Evolutionary conservation across 495 filamentous ascomycete genomes (phyloP), one percentile per base, ranked within the genome.

Genomic region (Aspergillus steynii): DNA sequence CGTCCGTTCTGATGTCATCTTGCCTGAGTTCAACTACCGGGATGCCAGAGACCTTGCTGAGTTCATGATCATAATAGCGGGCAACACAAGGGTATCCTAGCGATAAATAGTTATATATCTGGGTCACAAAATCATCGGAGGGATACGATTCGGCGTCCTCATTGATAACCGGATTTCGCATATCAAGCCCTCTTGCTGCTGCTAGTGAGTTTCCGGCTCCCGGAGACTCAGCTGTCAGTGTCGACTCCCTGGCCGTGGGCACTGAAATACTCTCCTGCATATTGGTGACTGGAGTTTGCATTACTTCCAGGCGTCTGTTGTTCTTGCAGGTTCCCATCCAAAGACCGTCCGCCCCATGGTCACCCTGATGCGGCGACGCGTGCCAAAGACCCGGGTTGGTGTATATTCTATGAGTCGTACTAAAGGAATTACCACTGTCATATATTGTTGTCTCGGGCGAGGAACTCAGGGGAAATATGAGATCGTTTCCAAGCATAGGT

Each of bases 91-190:
- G 91, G 71, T 96, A 97, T 3, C 93, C 93, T 26, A 97, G 83
- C 1, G 91, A 96, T 14, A 97, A 81, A 74, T 97, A 97, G 70
- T 97, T 96, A 79, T 93, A 97, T 20, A 97, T 91, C 72, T 97
- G 48, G 48, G 48, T 50, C 48, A 50, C 20, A 50, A 29, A 50
- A 8, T 50, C 48, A 50, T 29, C 48, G 1, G 48, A 42, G 37
- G 12, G 37, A 10, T 42, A 42, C 3, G 37, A 12, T 15, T 42
- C 37, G 4, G 1, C 37, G 7, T 42, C 37, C 37, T 42, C 10
- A 42, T 42, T 14, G 9, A 42, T 42, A 10, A 14, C 37, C 7
- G 37, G 12, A 42, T 42, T 1, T 12, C 37, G 37, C 37, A 42
- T 3, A 1, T 42, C 37, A 14, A 2, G 3, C 12, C 2, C 4